These are phyloP conservation scores for Spatholobus suberectus DNA, from an alignment of 306 rosid species.

Conservation along the genomic window DNA sequence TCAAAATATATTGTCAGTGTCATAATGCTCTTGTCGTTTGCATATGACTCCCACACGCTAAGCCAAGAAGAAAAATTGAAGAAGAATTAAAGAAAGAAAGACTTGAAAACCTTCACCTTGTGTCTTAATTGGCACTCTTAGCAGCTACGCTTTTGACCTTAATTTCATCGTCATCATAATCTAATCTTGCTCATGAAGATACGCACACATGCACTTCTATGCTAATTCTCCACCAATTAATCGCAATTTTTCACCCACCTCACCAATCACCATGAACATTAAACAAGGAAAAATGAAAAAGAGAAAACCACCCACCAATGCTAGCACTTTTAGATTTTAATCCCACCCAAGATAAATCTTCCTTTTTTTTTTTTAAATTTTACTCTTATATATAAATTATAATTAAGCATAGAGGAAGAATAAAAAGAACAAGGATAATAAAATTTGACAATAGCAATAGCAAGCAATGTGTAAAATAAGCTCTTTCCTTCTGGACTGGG, in stretches of 20 bases:
- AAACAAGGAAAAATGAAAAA: background rate
- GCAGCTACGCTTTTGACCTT: conserved; percentile 38
- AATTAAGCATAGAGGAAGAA: background rate
- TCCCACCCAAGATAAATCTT: background rate
- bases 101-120: conserved; percentile 18
- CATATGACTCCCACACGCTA: conserved; percentile 31
- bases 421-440: background rate
- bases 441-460: conserved; percentile 28
- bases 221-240: conserved; percentile 27
- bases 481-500: conserved; percentile 81
- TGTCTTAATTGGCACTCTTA: conserved; percentile 21
- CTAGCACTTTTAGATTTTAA: background rate
- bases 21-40: conserved; percentile 42
- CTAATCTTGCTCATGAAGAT: conserved; percentile 51
- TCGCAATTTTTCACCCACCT: background rate
- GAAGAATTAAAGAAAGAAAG: conserved; percentile 31
- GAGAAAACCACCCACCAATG: background rate
- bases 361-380: background rate
- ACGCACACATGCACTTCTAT: conserved; percentile 44
- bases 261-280: conserved; percentile 5
- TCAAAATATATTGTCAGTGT: conserved; percentile 20
- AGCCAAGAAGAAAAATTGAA: conserved; percentile 34
- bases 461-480: background rate
- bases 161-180: conserved; percentile 41
- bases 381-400: background rate